Base-by-base conservation (phyloP, 768 basidiomycete genomes). In the Hygrocybe coccinea region DNA sequence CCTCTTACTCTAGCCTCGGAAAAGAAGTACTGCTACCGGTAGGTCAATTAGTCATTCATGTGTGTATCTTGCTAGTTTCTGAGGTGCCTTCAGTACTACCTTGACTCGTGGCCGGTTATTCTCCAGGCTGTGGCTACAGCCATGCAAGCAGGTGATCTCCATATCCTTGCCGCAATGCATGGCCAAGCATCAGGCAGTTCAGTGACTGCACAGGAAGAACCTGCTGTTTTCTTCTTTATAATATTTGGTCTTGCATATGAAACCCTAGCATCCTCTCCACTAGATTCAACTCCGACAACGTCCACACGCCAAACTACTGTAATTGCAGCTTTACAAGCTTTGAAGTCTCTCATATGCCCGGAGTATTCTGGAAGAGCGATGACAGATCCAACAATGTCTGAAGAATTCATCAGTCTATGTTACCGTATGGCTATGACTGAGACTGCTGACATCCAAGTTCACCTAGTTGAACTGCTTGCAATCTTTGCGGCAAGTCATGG, bases 221-320 rank as follows among this genome's bases (percentile, higher is more conserved):
- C 92, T 2, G 79, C 86, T 0, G 78, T 84, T 10, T 84, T 91
- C 70, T 99, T 97, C 73, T 93, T 86, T 71, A 80, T 91, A 10
- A 66, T 97, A 4, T 97, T 95, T 65, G 95, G 95, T 10, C 80
- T 98, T n/a, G 85, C 95, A 0, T 99, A 89, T 61, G 95, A 98
- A 66, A 85, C 90, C 0, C 73, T 97, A 6, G 82, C 82, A 0
- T 76, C 80, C 0, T 80, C 87, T 2, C 82, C 86, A 1, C 71
- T 84, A 0, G 82, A 90, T 53, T 74, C 82, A 0, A 78, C 79
- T 4, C 68, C 75, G 1, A 60, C 70, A 0, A 67, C 73, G 5
- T 65, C 75, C 10, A 61, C 73, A 9, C 79, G 79, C 5, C 73
- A 77, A 47, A 70, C 73, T 1, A 73, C 82, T 6, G 73, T 84